These are phyloP conservation scores for Zygnema cylindricum DNA, from an alignment of 139 green algal genomes.

Conservation along the genomic window DNA sequence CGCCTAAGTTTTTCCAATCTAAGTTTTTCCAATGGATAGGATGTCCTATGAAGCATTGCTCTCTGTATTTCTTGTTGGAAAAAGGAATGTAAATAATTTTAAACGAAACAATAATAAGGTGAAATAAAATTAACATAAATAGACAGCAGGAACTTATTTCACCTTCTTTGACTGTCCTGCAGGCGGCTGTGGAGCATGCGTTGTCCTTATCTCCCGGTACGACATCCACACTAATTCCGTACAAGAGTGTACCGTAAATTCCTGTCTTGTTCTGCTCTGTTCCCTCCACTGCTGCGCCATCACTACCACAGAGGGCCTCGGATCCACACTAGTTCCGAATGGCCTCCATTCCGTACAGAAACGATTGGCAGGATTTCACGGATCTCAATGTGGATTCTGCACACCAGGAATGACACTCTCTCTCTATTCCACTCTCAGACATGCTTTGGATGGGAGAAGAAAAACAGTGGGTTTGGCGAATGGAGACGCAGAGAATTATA, in stretches of 20 bases:
- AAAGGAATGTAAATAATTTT: too few relatives aligned
- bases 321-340: not conserved
- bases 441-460: not conserved
- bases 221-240: not conserved
- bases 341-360: slow-evolving; percentile 21
- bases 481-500: not conserved
- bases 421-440: slow-evolving; percentile 20
- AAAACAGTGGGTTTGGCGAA: not conserved
- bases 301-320: slow-evolving; percentile 73
- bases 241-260: slow-evolving; percentile 63
- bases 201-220: slow-evolving; percentile 37
- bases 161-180: not conserved
- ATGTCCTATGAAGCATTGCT: too few relatives aligned
- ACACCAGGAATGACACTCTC: slow-evolving; percentile 68
- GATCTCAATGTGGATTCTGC: slow-evolving; percentile 82
- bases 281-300: slow-evolving; percentile 65
- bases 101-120: too few relatives aligned
- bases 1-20: slow-evolving; percentile 10
- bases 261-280: slow-evolving; percentile 74
- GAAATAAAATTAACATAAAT: too few relatives aligned
- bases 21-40: too few relatives aligned
- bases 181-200: slow-evolving; percentile 51
- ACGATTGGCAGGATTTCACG: slow-evolving; percentile 52
- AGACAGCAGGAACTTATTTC: too few relatives aligned
- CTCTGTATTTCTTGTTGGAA: not conserved